These are phyloP conservation scores for Chalaropsis thielavioides DNA, from an alignment of 2,329 filamentous ascomycete genomes.

Conservation along the genomic window DNA sequence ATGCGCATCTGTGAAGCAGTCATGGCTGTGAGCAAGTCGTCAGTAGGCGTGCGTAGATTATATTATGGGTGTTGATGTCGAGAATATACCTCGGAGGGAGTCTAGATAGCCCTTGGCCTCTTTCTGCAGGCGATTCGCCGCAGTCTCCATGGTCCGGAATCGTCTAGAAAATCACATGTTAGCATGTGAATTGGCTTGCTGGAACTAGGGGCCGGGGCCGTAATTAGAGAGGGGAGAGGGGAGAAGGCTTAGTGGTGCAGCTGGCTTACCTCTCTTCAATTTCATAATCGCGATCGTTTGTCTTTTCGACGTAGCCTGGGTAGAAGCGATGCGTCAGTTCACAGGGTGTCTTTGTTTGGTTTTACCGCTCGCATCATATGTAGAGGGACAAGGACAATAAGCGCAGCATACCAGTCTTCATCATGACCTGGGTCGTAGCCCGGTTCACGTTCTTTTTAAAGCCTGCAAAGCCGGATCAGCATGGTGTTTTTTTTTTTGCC, in stretches of 20 bases:
- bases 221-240: not conserved
- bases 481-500: constrained; percentile 23
- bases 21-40: constrained; percentile 51
- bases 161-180: constrained; percentile 41
- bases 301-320: constrained; percentile 87
- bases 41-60: not conserved
- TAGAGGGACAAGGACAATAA: not conserved
- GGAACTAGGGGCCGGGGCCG: not conserved
- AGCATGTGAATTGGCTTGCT: not conserved
- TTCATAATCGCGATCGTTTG: constrained; percentile 96
- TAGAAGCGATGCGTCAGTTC: not conserved
- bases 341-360: not conserved
- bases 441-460: constrained; percentile 84
- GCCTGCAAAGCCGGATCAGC: constrained; percentile 26
- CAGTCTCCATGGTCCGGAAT: constrained; percentile 94
- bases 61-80: not conserved
- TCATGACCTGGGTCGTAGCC: constrained; percentile 99
- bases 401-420: constrained; percentile 68
- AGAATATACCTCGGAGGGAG: constrained; percentile 60
- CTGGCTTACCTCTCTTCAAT: constrained; percentile 67
- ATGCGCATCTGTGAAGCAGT: constrained; percentile 99
- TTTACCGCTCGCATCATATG: not conserved
- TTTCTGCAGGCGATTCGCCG: constrained; percentile 82
- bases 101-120: constrained; percentile 97
- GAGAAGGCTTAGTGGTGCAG: not conserved